phyloP scores from a whole-genome alignment of 306 rosid species.

The Potentilla sterilis region DNA sequence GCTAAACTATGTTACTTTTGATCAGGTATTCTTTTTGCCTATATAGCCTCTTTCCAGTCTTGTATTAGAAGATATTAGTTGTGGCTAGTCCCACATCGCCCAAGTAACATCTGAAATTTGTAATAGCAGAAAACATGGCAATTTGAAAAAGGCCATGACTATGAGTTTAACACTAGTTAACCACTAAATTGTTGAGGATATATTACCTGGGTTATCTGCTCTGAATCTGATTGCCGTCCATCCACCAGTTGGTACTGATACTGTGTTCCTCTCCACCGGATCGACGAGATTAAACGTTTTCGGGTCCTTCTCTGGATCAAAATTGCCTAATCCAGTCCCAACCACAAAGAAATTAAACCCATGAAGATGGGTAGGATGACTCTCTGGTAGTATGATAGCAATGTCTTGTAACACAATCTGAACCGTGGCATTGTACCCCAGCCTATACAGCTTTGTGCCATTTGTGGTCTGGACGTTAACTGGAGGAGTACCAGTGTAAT shows the following conservation, averaged over 20 bases:
- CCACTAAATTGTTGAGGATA: not conserved
- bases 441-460: constrained; percentile 54
- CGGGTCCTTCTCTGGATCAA: constrained; percentile 54
- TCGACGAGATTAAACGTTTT: constrained; percentile 56
- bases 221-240: constrained; percentile 78
- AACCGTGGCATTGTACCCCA: constrained; percentile 52
- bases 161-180: not conserved
- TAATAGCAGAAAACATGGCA: not conserved
- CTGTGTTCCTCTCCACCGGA: constrained; percentile 73
- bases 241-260: constrained; percentile 61
- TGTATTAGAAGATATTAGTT: no score
- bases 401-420: constrained; percentile 61
- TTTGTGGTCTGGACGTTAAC: constrained; percentile 46
- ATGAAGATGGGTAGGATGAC: constrained; percentile 69
- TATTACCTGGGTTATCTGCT: constrained; percentile 71
- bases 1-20: not conserved
- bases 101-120: not conserved
- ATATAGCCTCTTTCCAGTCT: not conserved
- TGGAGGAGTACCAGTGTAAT: constrained; percentile 61
- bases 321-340: constrained; percentile 63
- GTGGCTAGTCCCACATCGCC: not conserved
- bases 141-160: no score
- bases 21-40: no score
- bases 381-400: constrained; percentile 61
- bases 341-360: constrained; percentile 69